Evolutionary conservation across 176 grass and related monocot genomes (phyloP).

Genomic region (Thalia dealbata): DNA sequence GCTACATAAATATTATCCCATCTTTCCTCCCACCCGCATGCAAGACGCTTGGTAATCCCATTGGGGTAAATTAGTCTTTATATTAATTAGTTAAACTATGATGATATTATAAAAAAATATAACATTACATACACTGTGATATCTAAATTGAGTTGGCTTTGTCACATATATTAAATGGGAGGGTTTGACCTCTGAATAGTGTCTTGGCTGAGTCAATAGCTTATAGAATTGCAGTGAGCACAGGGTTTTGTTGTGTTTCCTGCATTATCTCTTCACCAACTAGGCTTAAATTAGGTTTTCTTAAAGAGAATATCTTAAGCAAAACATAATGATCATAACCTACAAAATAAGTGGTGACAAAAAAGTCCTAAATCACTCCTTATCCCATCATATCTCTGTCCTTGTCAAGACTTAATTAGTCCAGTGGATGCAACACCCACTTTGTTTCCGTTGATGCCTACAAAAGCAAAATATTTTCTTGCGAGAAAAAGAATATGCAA

Average conservation of each 20-base stretch:
- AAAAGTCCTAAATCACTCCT: neutral
- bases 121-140: too few relatives aligned
- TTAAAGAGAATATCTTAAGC: neutral
- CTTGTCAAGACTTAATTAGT: neutral
- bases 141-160: too few relatives aligned
- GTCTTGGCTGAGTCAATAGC: too few relatives aligned
- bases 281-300: neutral
- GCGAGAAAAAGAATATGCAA: neutral
- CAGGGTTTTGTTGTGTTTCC: neutral
- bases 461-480: conserved; percentile 3
- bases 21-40: too few relatives aligned
- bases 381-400: neutral
- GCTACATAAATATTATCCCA: too few relatives aligned
- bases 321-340: neutral
- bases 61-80: too few relatives aligned
- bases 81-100: too few relatives aligned
- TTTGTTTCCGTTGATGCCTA: conserved; percentile 8
- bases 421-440: neutral
- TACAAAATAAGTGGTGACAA: neutral
- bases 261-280: neutral
- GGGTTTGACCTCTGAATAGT: too few relatives aligned
- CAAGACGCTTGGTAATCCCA: too few relatives aligned
- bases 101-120: too few relatives aligned
- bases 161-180: too few relatives aligned
- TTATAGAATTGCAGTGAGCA: too few relatives aligned